Evolutionary conservation across 1,139 yeast genomes (phyloP).

Genomic region (Yamadazyma diospyri): DNA sequence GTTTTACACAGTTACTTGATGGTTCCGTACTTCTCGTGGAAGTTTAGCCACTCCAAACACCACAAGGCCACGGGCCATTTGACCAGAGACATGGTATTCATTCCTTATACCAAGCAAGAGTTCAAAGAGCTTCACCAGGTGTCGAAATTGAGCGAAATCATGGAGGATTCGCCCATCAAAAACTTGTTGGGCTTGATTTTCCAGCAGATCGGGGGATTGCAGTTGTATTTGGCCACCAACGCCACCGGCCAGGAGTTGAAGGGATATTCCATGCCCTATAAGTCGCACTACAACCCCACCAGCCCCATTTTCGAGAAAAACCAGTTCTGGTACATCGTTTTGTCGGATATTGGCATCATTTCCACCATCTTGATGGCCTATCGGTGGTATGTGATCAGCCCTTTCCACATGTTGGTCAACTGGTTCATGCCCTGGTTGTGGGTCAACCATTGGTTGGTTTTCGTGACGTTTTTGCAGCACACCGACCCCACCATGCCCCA

Average conservation of each 20-base stretch:
- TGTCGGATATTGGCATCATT: conserved; percentile 71
- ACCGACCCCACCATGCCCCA: conserved; percentile 80
- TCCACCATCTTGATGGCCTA: conserved; percentile 53
- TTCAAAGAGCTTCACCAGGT: conserved; percentile 41
- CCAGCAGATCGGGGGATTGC: conserved; percentile 80
- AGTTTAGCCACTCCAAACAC: conserved; percentile 77
- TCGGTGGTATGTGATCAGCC: conserved; percentile 66
- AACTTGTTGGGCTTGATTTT: conserved; percentile 52
- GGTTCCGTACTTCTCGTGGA: conserved; percentile 88
- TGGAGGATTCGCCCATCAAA: conserved; percentile 72
- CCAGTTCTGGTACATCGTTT: conserved; percentile 65
- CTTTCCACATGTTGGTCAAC: conserved; percentile 59
- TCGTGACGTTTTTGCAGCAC: conserved; percentile 82
- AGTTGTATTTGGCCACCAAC: conserved; percentile 59
- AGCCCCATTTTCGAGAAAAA: conserved; percentile 70
- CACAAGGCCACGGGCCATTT: conserved; percentile 86
- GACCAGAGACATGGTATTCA: conserved; percentile 77
- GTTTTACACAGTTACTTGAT: conserved; percentile 70
- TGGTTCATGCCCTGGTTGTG: conserved; percentile 77
- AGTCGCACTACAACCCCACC: conserved; percentile 65
- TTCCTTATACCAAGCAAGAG: conserved; percentile 64
- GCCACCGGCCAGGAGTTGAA: conserved; percentile 75
- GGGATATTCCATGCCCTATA: conserved; percentile 43
- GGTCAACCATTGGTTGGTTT: conserved; percentile 89
- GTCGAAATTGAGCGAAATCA: conserved; percentile 49